Base-by-base conservation (phyloP, 306 rosid species). In the Begonia loranthoides region DNA sequence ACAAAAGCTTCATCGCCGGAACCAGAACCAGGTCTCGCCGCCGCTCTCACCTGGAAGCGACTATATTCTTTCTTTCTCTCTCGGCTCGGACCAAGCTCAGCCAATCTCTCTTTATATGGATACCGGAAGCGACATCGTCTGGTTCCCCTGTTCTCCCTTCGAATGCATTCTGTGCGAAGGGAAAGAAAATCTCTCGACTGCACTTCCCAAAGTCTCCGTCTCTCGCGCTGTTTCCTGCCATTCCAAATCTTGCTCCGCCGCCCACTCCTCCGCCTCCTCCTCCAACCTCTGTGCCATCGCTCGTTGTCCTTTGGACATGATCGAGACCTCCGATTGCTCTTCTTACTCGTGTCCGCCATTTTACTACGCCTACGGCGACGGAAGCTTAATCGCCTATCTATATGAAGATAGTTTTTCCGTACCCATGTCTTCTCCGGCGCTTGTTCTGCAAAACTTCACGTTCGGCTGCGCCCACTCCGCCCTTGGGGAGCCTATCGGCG, bases 141-240 rank as follows among this genome's bases (percentile, higher is more conserved):
- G 95, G 97, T 78, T 85, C 71, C 97, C 97, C 5, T 90, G 97
- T 45, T 39, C 87, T 10, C 94, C 95, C 0, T 90, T 90, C 61
- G 83, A 85, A 15, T 90, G 97, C 66, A 85, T 90, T 2, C 94
- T 90, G 62, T 90, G 97, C 34, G 97, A 90, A 71, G 94, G 94
- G 8, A 74, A 90, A 17, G 67, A 73, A 59, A 69, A 69, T 57
- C 73, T 81, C 19, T 44, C 63, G 1, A 44, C 57, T 9, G 73
- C 60, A 6, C 67, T 86, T 0, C 80, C 76, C 21, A 76, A 66
- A 61, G 57, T 80, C 34, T 56, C 87, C 10, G 19, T 21, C 15
- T 49, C 61, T 17, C 62, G 67, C 65, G 19, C 70, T 13, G 76
- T 82, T 36, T 55, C 95, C 0, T 90, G 97, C 69, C 69, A 70